A percentile compares a stretch with the other conserved stretches of the same genome.
Evolutionary conservation across 139 green algal genomes (phyloP).

Genomic region (Micromonas commoda): DNA sequence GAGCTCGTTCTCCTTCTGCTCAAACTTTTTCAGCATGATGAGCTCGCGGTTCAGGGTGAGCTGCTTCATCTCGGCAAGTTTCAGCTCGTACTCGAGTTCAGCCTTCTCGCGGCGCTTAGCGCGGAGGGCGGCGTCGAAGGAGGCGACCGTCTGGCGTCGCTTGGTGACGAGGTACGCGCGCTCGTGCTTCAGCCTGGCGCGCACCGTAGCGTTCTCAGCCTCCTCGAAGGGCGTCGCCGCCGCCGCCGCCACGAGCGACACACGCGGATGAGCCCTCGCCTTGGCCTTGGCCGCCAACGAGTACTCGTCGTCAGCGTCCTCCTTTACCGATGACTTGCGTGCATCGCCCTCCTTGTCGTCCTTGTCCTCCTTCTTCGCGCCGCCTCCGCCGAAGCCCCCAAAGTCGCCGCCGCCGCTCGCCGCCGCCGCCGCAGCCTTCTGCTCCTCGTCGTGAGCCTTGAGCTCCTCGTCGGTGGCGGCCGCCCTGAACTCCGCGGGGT

Average conservation of each 20-base stretch:
- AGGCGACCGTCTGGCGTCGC: constrained; percentile 28
- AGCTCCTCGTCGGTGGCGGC: background rate
- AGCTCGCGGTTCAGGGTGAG: constrained; percentile 54
- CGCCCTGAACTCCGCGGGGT: constrained; percentile 19
- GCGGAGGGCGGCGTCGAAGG: constrained; percentile 55
- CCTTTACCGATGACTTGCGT: background rate
- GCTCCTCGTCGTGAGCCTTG: background rate
- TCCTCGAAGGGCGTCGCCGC: too few relatives aligned
- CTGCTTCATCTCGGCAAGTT: constrained; percentile 51
- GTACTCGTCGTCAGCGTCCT: too few relatives aligned
- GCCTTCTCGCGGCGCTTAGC: constrained; percentile 51
- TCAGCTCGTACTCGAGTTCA: constrained; percentile 51
- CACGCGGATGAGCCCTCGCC: too few relatives aligned
- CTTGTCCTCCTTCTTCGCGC: background rate
- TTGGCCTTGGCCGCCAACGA: background rate
- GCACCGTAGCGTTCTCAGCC: constrained; percentile 3
- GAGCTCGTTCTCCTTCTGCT: constrained; percentile 57
- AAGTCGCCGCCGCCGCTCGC: constrained; percentile 14
- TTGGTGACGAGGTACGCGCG: constrained; percentile 29
- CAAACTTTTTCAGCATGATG: constrained; percentile 57
- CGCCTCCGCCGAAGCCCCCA: background rate
- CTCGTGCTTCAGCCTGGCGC: constrained; percentile 24
- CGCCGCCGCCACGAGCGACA: too few relatives aligned
- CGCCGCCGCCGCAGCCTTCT: background rate
- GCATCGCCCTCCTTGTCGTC: constrained; percentile 1